Evolutionary conservation across 2,329 filamentous ascomycete species (phyloP).

Genomic region (Penicillium digitatum): DNA sequence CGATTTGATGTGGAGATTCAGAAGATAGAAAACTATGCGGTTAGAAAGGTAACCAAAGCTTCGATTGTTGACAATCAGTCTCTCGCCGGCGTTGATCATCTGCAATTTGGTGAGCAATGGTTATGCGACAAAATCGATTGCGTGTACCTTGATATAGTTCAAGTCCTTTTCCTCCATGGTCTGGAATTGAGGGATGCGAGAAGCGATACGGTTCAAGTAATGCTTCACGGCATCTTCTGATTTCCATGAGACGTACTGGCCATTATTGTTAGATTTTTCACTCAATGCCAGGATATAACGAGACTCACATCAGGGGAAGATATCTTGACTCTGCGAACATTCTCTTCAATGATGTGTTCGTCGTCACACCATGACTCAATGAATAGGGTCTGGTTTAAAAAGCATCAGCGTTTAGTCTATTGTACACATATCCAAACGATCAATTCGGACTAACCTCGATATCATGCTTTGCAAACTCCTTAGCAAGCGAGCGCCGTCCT

Average conservation of each 20-base stretch:
- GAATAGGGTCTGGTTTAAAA: slow-evolving; percentile 70
- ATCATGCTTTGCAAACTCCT: slow-evolving; percentile 96
- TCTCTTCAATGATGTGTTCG: slow-evolving; percentile 88
- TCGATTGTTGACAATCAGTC: slow-evolving; percentile 93
- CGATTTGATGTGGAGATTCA: slow-evolving; percentile 95
- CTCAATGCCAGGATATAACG: neutral
- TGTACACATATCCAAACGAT: neutral
- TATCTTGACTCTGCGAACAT: slow-evolving; percentile 95
- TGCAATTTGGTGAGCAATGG: slow-evolving; percentile 22
- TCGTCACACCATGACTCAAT: slow-evolving; percentile 96
- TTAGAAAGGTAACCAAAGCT: slow-evolving; percentile 96
- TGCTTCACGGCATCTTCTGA: slow-evolving; percentile 87
- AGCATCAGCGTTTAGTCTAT: neutral
- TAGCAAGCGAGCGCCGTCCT: slow-evolving; percentile 78
- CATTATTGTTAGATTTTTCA: slow-evolving; percentile 4
- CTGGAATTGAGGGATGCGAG: slow-evolving; percentile 92
- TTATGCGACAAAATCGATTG: neutral
- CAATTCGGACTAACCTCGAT: slow-evolving; percentile 63
- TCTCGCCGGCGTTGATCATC: slow-evolving; percentile 96
- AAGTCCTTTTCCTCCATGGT: slow-evolving; percentile 92
- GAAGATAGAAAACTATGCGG: slow-evolving; percentile 95
- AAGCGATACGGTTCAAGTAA: slow-evolving; percentile 83
- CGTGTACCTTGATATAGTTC: slow-evolving; percentile 77
- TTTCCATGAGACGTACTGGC: slow-evolving; percentile 81
- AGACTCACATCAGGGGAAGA: slow-evolving; percentile 83